phyloP scores from a whole-genome alignment of 2,329 filamentous ascomycete genomes.

The Aspergillus fischeri region DNA sequence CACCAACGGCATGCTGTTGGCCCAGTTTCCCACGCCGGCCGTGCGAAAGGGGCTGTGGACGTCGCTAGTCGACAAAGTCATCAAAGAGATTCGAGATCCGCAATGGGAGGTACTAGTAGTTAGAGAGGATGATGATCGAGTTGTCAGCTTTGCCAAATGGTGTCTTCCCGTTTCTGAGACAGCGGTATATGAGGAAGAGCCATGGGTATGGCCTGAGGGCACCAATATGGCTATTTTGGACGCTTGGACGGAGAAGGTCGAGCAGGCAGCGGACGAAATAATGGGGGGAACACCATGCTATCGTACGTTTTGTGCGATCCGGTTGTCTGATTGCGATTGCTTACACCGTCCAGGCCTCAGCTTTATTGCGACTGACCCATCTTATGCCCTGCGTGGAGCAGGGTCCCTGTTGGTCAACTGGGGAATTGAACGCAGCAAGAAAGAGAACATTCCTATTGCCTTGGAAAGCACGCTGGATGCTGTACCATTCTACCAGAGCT shows the following conservation, averaged over 20 bases:
- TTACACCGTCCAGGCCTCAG: background rate
- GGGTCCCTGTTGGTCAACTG: background rate
- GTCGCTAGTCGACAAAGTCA: constrained; percentile 12
- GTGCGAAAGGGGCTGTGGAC: constrained; percentile 12
- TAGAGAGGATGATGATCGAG: background rate
- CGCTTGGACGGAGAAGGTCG: background rate
- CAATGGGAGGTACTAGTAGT: background rate
- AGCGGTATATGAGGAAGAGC: background rate
- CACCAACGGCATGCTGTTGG: constrained; percentile 18
- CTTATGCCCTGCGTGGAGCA: background rate
- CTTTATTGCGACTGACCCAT: background rate
- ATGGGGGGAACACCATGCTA: background rate
- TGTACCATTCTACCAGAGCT: background rate
- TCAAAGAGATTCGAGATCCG: background rate
- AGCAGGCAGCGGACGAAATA: background rate
- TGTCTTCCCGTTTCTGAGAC: background rate
- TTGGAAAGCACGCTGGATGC: background rate
- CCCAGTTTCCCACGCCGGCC: constrained; percentile 21
- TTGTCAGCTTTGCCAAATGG: background rate
- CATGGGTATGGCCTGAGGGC: background rate
- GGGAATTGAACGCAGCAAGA: background rate
- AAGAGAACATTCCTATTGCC: background rate
- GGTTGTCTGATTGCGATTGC: background rate
- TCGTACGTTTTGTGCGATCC: background rate
- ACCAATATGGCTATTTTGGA: background rate